Evolutionary conservation across 139 green algal species (phyloP).

Genomic region (Mesostigma viride): DNA sequence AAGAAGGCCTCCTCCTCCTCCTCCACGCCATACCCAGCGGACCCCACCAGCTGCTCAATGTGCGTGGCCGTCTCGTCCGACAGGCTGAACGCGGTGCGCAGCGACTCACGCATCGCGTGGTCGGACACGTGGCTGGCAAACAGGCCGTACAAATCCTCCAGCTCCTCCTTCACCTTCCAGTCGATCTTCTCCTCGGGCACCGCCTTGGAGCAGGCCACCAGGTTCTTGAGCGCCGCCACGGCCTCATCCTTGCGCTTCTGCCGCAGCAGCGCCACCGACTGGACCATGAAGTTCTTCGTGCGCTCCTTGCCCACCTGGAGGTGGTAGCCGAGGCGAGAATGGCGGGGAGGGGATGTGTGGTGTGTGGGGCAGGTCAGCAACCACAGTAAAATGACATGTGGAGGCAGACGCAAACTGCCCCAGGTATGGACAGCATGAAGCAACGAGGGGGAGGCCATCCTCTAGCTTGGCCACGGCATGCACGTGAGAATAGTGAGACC

Average conservation of each 20-base stretch:
- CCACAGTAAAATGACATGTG: background rate
- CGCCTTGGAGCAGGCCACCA: conserved; percentile 40
- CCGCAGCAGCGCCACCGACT: conserved; percentile 41
- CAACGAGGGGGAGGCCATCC: background rate
- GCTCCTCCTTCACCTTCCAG: conserved; percentile 45
- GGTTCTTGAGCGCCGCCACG: conserved; percentile 46
- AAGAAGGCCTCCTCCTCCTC: conserved; percentile 35
- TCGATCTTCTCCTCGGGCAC: conserved; percentile 22
- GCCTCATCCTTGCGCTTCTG: conserved; percentile 53
- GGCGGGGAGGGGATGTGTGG: background rate
- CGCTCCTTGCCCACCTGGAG: conserved; percentile 36
- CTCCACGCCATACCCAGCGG: conserved; percentile 26
- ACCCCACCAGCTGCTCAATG: background rate
- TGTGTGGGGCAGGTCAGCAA: background rate
- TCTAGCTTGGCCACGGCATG: background rate
- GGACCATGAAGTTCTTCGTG: conserved; percentile 67
- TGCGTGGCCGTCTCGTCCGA: background rate
- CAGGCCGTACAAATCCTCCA: conserved; percentile 72
- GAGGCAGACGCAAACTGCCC: background rate
- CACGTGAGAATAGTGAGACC: too few species aligned
- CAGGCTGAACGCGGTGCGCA: conserved; percentile 32
- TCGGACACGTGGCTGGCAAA: conserved; percentile 43
- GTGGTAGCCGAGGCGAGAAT: background rate
- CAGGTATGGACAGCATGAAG: background rate
- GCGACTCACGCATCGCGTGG: conserved; percentile 24